Evolutionary conservation across 2,329 filamentous ascomycete genomes (phyloP).

Genomic region (Ophiognomonia clavigignenti-juglandacearum): DNA sequence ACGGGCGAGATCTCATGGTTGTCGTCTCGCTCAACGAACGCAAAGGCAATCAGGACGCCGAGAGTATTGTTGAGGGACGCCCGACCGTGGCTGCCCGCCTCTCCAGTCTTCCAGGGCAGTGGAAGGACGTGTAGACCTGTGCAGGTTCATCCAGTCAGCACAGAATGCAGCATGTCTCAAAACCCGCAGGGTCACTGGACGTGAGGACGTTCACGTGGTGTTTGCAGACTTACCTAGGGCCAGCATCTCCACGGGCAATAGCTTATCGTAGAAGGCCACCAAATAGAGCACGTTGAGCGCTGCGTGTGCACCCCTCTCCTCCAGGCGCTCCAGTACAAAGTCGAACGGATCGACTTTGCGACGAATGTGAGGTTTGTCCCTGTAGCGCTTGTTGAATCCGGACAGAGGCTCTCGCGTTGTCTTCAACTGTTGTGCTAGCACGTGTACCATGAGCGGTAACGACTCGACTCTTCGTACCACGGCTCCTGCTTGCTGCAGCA

Average conservation of each 20-base stretch:
- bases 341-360: slow-evolving; percentile 43
- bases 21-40: slow-evolving; percentile 46
- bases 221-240: slow-evolving; percentile 39
- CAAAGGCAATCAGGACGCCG: slow-evolving; percentile 45
- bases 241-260: slow-evolving; percentile 63
- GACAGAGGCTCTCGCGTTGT: slow-evolving; percentile 57
- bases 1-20: slow-evolving; percentile 33
- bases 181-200: no score
- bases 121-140: slow-evolving; percentile 39
- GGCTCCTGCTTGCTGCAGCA: slow-evolving; percentile 53
- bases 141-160: background rate
- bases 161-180: background rate
- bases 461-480: slow-evolving; percentile 60
- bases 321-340: slow-evolving; percentile 44
- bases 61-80: slow-evolving; percentile 43
- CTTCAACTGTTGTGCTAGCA: slow-evolving; percentile 57
- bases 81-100: slow-evolving; percentile 28
- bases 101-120: slow-evolving; percentile 40
- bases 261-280: slow-evolving; percentile 60
- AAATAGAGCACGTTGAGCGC: slow-evolving; percentile 62
- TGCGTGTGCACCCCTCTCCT: slow-evolving; percentile 40
- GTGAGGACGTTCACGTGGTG: background rate
- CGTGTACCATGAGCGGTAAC: slow-evolving; percentile 63
- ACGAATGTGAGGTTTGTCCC: slow-evolving; percentile 46
- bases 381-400: slow-evolving; percentile 54